Evolutionary conservation across 805 yeast species (phyloP).

Genomic region (Candida nonsorbophila): DNA sequence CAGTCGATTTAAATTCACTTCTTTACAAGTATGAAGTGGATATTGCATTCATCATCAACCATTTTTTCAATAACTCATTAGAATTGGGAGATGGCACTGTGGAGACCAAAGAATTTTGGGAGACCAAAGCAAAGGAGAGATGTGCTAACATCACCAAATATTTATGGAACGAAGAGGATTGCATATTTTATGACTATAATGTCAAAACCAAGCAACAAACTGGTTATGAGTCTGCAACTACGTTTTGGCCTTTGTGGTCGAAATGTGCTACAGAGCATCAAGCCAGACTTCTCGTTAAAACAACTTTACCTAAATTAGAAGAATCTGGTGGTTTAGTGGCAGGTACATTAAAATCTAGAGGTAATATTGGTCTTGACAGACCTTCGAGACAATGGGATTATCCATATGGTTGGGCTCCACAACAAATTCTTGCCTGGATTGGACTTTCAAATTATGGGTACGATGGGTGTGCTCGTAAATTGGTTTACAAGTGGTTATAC

Average conservation of each 20-base stretch:
- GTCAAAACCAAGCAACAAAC: conserved; percentile 50
- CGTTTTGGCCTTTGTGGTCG: conserved; percentile 91
- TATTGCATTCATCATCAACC: conserved; percentile 60
- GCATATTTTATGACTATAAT: conserved; percentile 82
- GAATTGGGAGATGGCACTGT: conserved; percentile 11
- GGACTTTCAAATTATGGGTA: conserved; percentile 76
- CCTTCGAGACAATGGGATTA: conserved; percentile 98
- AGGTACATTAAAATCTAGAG: conserved; percentile 72
- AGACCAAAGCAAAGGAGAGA: conserved; percentile 49
- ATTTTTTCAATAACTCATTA: conserved; percentile 49
- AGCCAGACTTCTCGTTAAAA: conserved; percentile 55
- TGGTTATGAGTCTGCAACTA: conserved; percentile 78
- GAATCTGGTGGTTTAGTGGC: conserved; percentile 85
- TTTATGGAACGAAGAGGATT: conserved; percentile 77
- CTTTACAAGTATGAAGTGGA: conserved; percentile 87
- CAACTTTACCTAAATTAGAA: conserved; percentile 67
- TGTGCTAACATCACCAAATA: conserved; percentile 55
- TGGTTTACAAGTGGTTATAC: conserved; percentile 84
- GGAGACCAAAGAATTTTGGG: conserved; percentile 59
- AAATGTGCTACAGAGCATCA: conserved; percentile 60
- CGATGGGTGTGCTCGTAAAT: conserved; percentile 55
- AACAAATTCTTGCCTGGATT: conserved; percentile 90
- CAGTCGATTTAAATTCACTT: conserved; percentile 82
- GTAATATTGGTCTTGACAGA: conserved; percentile 59
- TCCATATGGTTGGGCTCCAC: conserved; percentile 99